Evolutionary conservation across 352 stramenopile genomes (phyloP), one percentile per base, ranked within the genome.

Genomic region (Phytophthora syringae): DNA sequence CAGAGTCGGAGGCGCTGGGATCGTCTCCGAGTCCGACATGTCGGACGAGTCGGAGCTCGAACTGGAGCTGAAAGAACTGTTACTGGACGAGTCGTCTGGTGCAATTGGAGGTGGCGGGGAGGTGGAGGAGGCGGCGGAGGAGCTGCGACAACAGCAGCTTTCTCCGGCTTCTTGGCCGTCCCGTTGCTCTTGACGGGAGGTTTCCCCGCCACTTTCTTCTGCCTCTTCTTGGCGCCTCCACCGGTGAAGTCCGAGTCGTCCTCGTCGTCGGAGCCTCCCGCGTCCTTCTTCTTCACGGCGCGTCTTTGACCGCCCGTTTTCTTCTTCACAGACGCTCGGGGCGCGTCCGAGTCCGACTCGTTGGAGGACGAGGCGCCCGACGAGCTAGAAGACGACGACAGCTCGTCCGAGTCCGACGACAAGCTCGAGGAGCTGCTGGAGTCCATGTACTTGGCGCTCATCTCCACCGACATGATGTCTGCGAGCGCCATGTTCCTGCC

Each of bases 391-490:
- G 68, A 83, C 13, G 67, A 80, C n/a, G 67, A 80, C 22, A 74
- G 36, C 42, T 86, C 77, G 39, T 85, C 78, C 47, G 80, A 90
- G 59, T 91, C 82, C n/a, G 84, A 93, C 25, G 82, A 91, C 40
- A 84, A 67, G 57, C 82, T 90, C 13, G 82, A 91, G 11, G 84
- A 93, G 52, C 84, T 93, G 65, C 84, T 93, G 2, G 82, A 91
- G 64, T 86, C 80, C 61, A 89, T 77, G 63, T 92, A 92, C 63
- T 93, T 91, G 52, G 75, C 76, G 62, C 80, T 83, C 68, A 82
- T 83, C 53, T 83, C 82, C 69, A 90, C 78, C 45, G 82, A 79
- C 79, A 93, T 89, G 51, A 93, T 79, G 68, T 93, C 84, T 4
- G 63, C 74, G 20, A 91, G 72, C 77, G 84, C 79, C 84, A 93